phyloP scores from a whole-genome alignment of 768 basidiomycete genomes.

The Leccinum disarticulatum region DNA sequence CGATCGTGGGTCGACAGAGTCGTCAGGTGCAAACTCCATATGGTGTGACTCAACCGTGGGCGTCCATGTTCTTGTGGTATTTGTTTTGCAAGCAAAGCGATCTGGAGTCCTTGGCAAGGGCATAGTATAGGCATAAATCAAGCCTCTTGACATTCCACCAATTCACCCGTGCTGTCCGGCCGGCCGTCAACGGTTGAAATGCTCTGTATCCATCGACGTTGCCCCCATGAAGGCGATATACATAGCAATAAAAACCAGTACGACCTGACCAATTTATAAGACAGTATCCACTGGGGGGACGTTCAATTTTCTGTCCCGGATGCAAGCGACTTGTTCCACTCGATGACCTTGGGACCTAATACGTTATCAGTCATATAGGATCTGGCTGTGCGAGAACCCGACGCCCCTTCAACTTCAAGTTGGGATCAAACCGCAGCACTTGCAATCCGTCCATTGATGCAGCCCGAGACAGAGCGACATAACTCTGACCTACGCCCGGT shows the following conservation, averaged over 20 bases:
- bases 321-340: slow-evolving; percentile 38
- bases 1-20: background rate
- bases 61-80: too few species aligned
- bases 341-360: slow-evolving; percentile 42
- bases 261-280: background rate
- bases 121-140: background rate
- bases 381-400: background rate
- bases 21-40: too few species aligned
- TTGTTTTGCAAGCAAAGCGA: background rate
- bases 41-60: too few species aligned
- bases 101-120: background rate
- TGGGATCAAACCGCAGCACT: slow-evolving; percentile 51
- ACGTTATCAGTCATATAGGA: background rate
- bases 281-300: background rate
- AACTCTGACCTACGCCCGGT: slow-evolving; percentile 41
- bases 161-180: background rate
- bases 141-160: background rate
- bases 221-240: background rate
- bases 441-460: slow-evolving; percentile 54
- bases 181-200: background rate
- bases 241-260: slow-evolving; percentile 11
- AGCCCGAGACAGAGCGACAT: slow-evolving; percentile 52
- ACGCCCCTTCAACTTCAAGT: slow-evolving; percentile 49
- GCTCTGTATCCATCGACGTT: background rate
- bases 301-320: background rate